Evolutionary conservation across 306 rosid genomes (phyloP).

Genomic region (Begonia fuchsioides): DNA sequence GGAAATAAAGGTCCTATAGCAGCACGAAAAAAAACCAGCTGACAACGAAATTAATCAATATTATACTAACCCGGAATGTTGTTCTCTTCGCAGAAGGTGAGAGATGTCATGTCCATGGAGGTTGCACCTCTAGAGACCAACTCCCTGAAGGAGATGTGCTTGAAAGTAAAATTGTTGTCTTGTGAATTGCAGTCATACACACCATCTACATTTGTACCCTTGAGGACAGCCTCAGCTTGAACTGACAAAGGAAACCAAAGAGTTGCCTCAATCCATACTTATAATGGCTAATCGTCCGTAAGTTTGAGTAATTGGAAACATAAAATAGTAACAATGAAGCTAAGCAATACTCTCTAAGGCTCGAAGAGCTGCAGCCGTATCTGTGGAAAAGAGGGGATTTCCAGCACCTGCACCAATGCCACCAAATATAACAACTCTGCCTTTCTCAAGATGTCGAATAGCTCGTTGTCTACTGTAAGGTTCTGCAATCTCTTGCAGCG

Average conservation of each 20-base stretch:
- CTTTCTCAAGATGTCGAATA: slow-evolving; percentile 37
- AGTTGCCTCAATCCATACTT: slow-evolving; percentile 1
- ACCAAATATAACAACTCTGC: slow-evolving; percentile 39
- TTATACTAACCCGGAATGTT: slow-evolving; percentile 24
- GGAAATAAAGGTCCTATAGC: not conserved
- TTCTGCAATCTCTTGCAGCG: slow-evolving; percentile 34
- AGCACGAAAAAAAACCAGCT: too few relatives aligned
- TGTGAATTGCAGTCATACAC: slow-evolving; percentile 38
- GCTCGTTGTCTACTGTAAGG: slow-evolving; percentile 40
- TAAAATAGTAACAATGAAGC: not conserved
- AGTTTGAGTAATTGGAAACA: too few relatives aligned
- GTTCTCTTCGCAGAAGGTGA: slow-evolving; percentile 37
- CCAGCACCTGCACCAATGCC: slow-evolving; percentile 36
- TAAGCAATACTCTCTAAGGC: slow-evolving; percentile 29
- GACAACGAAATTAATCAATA: not conserved
- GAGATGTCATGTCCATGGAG: slow-evolving; percentile 30
- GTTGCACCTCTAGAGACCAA: slow-evolving; percentile 27
- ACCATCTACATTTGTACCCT: slow-evolving; percentile 40
- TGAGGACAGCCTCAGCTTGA: slow-evolving; percentile 38
- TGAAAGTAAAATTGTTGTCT: slow-evolving; percentile 36
- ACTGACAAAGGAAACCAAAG: slow-evolving; percentile 13
- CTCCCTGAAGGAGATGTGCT: slow-evolving; percentile 36
- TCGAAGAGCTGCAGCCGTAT: slow-evolving; percentile 32
- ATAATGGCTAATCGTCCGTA: too few relatives aligned
- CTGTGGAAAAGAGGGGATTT: slow-evolving; percentile 32